These are phyloP conservation scores for Croton laevigatus DNA, from an alignment of 441 rosid species.

Conservation along the genomic window DNA sequence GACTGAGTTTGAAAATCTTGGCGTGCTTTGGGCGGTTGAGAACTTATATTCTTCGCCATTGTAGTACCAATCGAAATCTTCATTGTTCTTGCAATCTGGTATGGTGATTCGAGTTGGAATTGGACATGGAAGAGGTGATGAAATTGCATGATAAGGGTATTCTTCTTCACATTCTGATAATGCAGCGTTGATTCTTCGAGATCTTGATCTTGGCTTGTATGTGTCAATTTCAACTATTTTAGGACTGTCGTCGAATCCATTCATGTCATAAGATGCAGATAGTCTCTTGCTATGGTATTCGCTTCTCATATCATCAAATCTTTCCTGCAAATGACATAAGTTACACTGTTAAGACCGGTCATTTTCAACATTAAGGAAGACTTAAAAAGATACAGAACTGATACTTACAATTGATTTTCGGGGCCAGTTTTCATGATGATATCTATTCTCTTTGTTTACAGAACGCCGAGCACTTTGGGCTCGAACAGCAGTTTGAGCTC, in stretches of 20 bases:
- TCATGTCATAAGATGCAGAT: slow-evolving; percentile 48
- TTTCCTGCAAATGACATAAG: slow-evolving; percentile 43
- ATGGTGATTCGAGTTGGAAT: slow-evolving; percentile 38
- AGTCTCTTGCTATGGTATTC: slow-evolving; percentile 80
- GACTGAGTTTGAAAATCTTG: slow-evolving; percentile 42
- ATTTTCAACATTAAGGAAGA: not conserved
- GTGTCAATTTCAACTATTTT: slow-evolving; percentile 93
- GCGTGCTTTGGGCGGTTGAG: slow-evolving; percentile 78
- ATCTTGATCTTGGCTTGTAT: slow-evolving; percentile 63
- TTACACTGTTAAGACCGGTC: not conserved
- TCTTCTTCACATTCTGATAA: slow-evolving; percentile 55
- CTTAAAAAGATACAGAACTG: not conserved
- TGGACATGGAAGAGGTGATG: slow-evolving; percentile 48
- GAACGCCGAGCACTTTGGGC: slow-evolving; percentile 51
- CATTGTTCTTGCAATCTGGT: slow-evolving; percentile 29
- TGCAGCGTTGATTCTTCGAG: slow-evolving; percentile 45
- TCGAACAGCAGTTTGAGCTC: slow-evolving; percentile 61
- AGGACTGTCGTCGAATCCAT: slow-evolving; percentile 58
- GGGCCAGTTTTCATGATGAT: slow-evolving; percentile 35
- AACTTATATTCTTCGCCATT: slow-evolving; percentile 57
- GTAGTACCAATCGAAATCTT: slow-evolving; percentile 63
- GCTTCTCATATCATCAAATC: slow-evolving; percentile 59
- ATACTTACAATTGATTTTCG: slow-evolving; percentile 58
- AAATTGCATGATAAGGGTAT: slow-evolving; percentile 31
- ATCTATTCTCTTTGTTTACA: slow-evolving; percentile 47